Evolutionary conservation across 2,329 filamentous ascomycete genomes (phyloP), one percentile per base, ranked within the genome.

Genomic region (Colletotrichum viniferum): DNA sequence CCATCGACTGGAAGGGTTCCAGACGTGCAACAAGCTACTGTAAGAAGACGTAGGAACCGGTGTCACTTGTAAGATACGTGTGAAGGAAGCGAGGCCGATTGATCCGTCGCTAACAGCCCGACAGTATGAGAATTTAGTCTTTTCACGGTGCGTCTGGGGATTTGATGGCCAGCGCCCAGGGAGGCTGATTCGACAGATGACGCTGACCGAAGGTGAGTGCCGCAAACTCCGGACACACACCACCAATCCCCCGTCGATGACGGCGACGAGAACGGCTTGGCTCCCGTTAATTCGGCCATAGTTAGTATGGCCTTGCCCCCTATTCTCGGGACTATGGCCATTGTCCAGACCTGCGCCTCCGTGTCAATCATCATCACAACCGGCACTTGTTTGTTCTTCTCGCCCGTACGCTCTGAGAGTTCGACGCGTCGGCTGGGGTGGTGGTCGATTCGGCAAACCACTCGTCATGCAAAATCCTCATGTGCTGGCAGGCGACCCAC

Each of bases 171-270:
- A 55, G 18, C 34, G 43, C 69, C 43, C 26, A 36, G 58, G 32
- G 38, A 48, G 26, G 58, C 69, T 74, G 72, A 63, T 52, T 66
- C 68, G 18, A 63, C 43, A 48, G 18, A 73, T 73, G 73, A 76
- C 73, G 73, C 70, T 73, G 70, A 73, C 73, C 64, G 58, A 69
- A 52, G 69, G 73, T 75, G 43, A 75, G 55, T 73, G 61, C 72
- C 72, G 72, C 43, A 58, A 56, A 71, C 52, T 71, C 72, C 68
- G 69, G 63, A 62, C 58, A 63, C 72, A 67, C 56, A 75, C 30
- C 60, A 64, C 58, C 71, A 67, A 56, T 63, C 62, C 26, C 70
- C 63, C 43, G 34, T 73, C 55, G 58, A 73, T 73, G 58, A 69
- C 73, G 63, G 63, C 34, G 69, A 76, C 69, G 32, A 76, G 48